Percentiles rank a stretch among this genome's conserved stretches.
These are phyloP conservation scores for Turnera subulata DNA, from an alignment of 345 rosid genomes.

Conservation along the genomic window DNA sequence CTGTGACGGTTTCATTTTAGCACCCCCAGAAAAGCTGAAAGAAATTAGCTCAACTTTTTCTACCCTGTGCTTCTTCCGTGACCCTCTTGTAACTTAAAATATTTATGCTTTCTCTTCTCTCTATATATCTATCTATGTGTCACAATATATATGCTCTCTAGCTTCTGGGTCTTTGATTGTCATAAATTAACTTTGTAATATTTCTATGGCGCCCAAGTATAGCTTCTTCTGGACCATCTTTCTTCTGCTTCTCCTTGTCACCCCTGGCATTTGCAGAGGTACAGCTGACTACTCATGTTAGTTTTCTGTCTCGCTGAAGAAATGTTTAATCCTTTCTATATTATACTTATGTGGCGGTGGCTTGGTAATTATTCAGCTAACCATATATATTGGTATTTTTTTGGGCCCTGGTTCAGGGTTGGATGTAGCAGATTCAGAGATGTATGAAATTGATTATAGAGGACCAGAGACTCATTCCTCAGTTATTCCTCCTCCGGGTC, in stretches of 20 bases:
- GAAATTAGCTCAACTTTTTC: neutral
- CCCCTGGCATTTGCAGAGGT: constrained; percentile 27
- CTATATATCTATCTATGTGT: neutral
- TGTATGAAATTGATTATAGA: constrained; percentile 46
- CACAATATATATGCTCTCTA: neutral
- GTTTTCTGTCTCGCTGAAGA: neutral
- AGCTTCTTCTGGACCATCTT: constrained; percentile 13
- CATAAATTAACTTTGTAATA: neutral
- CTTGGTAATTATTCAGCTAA: too few species aligned
- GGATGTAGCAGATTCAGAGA: constrained; percentile 17
- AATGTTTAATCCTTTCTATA: neutral
- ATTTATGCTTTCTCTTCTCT: neutral
- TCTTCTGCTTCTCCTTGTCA: constrained; percentile 24
- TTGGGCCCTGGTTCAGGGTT: constrained; percentile 3
- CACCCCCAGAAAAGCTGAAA: constrained; percentile 4
- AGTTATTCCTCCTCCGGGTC: constrained; percentile 36
- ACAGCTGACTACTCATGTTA: neutral
- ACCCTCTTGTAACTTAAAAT: neutral
- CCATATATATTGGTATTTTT: neutral
- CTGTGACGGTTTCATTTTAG: constrained; percentile 20
- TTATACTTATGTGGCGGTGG: neutral
- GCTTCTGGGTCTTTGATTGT: neutral
- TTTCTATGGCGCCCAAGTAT: constrained; percentile 28
- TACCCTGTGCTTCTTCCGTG: neutral
- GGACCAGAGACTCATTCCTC: constrained; percentile 55